phyloP scores from a whole-genome alignment of 257 asterid species.

The Schizonepeta tenuifolia region DNA sequence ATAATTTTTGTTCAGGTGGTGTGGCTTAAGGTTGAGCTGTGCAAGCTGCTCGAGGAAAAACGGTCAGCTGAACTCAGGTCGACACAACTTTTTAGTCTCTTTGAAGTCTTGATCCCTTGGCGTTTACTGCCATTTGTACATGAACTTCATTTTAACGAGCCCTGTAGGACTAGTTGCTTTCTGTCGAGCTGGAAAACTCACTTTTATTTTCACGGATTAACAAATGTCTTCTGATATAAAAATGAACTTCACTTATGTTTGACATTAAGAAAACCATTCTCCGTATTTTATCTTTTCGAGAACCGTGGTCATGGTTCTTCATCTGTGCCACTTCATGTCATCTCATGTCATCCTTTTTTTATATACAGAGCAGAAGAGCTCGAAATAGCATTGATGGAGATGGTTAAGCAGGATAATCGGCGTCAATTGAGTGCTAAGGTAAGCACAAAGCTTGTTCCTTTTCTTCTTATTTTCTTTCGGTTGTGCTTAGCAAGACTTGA shows the following conservation, averaged over 20 bases:
- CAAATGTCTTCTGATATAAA: not conserved
- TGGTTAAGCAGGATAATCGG: conserved; percentile 95
- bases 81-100: conserved; percentile 14
- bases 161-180: not conserved
- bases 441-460: conserved; percentile 15
- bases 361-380: conserved; percentile 90
- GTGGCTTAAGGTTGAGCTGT: conserved; percentile 90
- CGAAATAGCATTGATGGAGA: conserved; percentile 92
- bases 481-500: conserved; percentile 23
- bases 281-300: not conserved
- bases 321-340: not conserved
- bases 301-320: not conserved
- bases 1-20: conserved; percentile 57
- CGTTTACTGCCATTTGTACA: not conserved
- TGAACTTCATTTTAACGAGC: not conserved
- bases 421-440: conserved; percentile 89
- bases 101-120: not conserved
- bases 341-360: conserved; percentile 22
- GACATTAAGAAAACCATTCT: not conserved
- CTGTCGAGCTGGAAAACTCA: not conserved
- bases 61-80: conserved; percentile 93
- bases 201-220: not conserved
- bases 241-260: not conserved
- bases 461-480: not conserved
- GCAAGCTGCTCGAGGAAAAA: conserved; percentile 90